Conservation (phyloP, 1,284 basidiomycete species). For the Omphalotus olearius region DNA sequence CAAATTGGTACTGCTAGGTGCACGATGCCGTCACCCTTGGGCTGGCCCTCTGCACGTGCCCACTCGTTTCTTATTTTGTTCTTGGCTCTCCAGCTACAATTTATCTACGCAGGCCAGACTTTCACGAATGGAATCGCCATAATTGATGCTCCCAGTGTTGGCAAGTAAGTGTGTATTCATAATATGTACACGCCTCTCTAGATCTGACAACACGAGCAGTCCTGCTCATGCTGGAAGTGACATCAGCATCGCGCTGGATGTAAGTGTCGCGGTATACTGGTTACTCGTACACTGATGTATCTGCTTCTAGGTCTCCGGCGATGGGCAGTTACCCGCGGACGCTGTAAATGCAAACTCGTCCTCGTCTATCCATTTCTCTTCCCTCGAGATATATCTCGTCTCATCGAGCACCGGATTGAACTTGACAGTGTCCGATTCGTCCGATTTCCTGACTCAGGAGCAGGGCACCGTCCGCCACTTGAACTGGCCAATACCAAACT, state of each 20-base stretch:
- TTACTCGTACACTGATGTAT: background rate
- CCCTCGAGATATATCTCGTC: constrained; percentile 45
- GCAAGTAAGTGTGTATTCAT: constrained; percentile 30
- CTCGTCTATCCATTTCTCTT: constrained; percentile 34
- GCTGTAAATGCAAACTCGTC: constrained; percentile 33
- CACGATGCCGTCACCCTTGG: constrained; percentile 4
- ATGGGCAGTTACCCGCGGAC: constrained; percentile 35
- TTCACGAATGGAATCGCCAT: constrained; percentile 47
- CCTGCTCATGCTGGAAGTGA: constrained; percentile 25
- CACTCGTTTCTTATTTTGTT: constrained; percentile 1
- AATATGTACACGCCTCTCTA: too few relatives aligned
- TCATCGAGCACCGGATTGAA: constrained; percentile 39
- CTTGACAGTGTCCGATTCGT: constrained; percentile 39
- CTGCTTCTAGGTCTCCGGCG: constrained; percentile 36
- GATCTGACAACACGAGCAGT: constrained; percentile 12
- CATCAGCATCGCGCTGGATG: constrained; percentile 41
- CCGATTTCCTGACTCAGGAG: constrained; percentile 36
- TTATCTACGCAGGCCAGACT: constrained; percentile 32
- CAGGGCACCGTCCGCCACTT: constrained; percentile 42
- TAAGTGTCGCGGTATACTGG: constrained; percentile 18
- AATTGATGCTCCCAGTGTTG: constrained; percentile 39
- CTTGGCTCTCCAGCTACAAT: constrained; percentile 12
- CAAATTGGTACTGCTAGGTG: constrained; percentile 7
- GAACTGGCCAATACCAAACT: constrained; percentile 38
- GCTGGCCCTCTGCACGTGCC: constrained; percentile 10